These are phyloP conservation scores for Dendrothele bispora DNA, from an alignment of 768 basidiomycete genomes.

Conservation along the genomic window DNA sequence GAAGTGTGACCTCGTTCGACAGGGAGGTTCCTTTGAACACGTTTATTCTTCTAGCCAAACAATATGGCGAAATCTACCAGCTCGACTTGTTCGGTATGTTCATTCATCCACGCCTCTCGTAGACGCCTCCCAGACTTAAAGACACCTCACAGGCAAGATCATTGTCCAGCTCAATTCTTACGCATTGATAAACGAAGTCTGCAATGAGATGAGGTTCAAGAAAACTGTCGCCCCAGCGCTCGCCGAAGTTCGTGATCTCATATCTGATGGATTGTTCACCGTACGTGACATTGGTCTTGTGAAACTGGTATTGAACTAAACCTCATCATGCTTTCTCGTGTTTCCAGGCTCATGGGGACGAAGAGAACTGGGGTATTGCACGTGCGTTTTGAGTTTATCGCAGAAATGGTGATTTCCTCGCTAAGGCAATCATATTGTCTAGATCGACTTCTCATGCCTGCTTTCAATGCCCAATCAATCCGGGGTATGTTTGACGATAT, in stretches of 20 bases:
- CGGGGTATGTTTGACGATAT: constrained; percentile 47
- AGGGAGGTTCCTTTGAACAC: constrained; percentile 31
- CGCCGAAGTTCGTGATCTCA: constrained; percentile 31
- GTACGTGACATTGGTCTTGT: constrained; percentile 15
- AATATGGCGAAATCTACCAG: constrained; percentile 38
- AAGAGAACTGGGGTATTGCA: constrained; percentile 45
- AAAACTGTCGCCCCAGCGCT: constrained; percentile 38
- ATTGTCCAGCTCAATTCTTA: constrained; percentile 31
- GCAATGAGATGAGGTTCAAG: constrained; percentile 41
- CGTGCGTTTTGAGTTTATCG: constrained; percentile 24
- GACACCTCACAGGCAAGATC: constrained; percentile 18
- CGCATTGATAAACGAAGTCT: constrained; percentile 37
- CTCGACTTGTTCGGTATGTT: constrained; percentile 33
- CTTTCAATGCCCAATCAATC: constrained; percentile 39
- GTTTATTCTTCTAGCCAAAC: constrained; percentile 29
- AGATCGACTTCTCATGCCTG: constrained; percentile 31
- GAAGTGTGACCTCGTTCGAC: constrained; percentile 31
- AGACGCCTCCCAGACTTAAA: neutral
- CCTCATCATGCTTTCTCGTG: neutral
- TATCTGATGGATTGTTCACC: constrained; percentile 41
- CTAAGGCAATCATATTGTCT: neutral
- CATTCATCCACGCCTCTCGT: too few relatives aligned
- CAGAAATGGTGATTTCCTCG: neutral
- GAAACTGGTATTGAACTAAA: neutral
- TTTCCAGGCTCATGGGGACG: constrained; percentile 33